Conservation (phyloP, 2,329 filamentous ascomycete genomes). For the Scedosporium dehoogii region DNA sequence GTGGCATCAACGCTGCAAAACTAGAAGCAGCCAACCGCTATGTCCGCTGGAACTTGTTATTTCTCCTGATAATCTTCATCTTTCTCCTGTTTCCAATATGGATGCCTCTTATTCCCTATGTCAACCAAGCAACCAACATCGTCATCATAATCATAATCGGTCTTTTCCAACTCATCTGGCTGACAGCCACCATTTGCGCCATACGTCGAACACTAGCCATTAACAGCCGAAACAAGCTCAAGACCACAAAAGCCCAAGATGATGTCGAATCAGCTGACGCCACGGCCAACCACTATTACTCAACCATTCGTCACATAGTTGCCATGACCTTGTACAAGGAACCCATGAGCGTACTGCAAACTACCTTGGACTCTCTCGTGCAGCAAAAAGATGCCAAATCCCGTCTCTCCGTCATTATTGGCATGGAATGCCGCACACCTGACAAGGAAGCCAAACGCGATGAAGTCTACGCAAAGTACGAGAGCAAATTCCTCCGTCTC, state of each 20-base stretch:
- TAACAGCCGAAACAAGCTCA: constrained; percentile 6
- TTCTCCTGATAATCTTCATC: constrained; percentile 4
- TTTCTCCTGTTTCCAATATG: constrained; percentile 7
- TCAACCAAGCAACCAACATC: constrained; percentile 7
- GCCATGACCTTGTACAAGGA: constrained; percentile 8
- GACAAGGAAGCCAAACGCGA: constrained; percentile 6
- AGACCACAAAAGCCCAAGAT: background rate
- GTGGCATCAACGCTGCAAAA: constrained; percentile 4
- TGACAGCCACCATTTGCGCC: constrained; percentile 5
- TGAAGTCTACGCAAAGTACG: constrained; percentile 4
- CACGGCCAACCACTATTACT: constrained; percentile 1
- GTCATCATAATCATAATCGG: constrained; percentile 6
- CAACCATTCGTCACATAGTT: constrained; percentile 6
- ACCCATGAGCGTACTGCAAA: constrained; percentile 6
- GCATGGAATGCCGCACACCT: constrained; percentile 6
- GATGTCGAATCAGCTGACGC: background rate
- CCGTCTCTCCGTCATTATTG: constrained; percentile 6
- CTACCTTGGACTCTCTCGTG: constrained; percentile 6
- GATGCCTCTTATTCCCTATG: constrained; percentile 4
- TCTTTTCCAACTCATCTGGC: constrained; percentile 5
- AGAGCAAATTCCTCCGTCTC: constrained; percentile 6
- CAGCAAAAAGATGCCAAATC: constrained; percentile 3
- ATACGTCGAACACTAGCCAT: constrained; percentile 6
- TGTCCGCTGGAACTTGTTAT: constrained; percentile 6
- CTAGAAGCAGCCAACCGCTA: constrained; percentile 6